phyloP scores from a whole-genome alignment of 1,284 basidiomycete genomes.

The Ganoderma boninense region DNA sequence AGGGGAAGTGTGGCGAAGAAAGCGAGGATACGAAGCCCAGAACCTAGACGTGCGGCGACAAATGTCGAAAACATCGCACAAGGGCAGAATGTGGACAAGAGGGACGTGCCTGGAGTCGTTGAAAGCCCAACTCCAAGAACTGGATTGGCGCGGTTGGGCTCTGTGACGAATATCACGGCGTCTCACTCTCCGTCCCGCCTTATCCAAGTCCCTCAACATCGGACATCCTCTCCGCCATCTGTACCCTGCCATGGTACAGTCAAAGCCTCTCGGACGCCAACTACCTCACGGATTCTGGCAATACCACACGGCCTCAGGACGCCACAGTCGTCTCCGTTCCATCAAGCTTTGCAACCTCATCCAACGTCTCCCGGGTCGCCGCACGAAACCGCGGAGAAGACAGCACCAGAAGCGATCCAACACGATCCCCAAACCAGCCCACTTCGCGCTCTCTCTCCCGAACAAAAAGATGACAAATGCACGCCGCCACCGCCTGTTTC shows the following conservation, averaged over 20 bases:
- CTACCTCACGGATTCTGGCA: not conserved
- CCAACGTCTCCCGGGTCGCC: not conserved
- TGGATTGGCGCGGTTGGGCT: constrained; percentile 24
- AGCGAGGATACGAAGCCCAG: constrained; percentile 6
- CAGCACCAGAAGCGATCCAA: not conserved
- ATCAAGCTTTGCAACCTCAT: not conserved
- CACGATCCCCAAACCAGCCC: not conserved
- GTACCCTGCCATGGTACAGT: not conserved
- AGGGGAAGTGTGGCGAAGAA: constrained; percentile 18
- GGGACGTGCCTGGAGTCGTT: not conserved
- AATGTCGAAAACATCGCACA: constrained; percentile 12
- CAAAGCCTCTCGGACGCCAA: not conserved
- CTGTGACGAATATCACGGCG: constrained; percentile 36
- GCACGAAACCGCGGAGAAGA: not conserved
- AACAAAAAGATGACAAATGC: not conserved
- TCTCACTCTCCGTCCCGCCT: not conserved
- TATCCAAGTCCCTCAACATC: too few relatives aligned
- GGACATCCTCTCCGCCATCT: not conserved
- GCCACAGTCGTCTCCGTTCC: not conserved
- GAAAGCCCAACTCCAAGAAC: constrained; percentile 6
- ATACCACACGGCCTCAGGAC: not conserved
- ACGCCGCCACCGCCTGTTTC: not conserved
- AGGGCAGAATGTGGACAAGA: not conserved
- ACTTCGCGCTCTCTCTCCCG: not conserved
- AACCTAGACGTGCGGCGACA: constrained; percentile 3